A percentile compares a stretch with the other conserved stretches of the same genome.
Evolutionary conservation across 2,329 filamentous ascomycete genomes (phyloP).

Genomic region (Aureobasidium musti): DNA sequence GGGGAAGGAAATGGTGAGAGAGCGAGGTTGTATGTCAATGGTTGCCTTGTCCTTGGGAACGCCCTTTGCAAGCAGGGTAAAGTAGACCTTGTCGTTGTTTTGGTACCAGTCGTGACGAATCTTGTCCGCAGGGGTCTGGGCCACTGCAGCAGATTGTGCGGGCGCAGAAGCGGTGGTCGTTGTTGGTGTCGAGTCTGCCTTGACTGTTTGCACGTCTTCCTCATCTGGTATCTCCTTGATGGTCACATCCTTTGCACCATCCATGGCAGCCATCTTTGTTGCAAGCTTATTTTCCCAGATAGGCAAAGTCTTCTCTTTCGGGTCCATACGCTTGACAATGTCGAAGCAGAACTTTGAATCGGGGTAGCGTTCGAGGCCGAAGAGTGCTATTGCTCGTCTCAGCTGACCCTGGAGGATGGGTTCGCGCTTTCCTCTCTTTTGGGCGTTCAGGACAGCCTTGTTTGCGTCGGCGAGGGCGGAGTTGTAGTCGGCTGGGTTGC

Average conservation of each 20-base stretch:
- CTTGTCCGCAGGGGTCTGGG: conserved; percentile 56
- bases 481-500: conserved; percentile 52
- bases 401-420: conserved; percentile 80
- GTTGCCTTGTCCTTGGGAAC: conserved; percentile 59
- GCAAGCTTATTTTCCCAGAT: conserved; percentile 63
- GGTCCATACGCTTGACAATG: conserved; percentile 56
- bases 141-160: conserved; percentile 30
- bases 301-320: conserved; percentile 55
- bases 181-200: not conserved
- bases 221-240: conserved; percentile 58
- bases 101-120: conserved; percentile 72
- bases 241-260: conserved; percentile 50
- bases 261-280: conserved; percentile 53
- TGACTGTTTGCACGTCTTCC: not conserved
- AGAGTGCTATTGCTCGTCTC: conserved; percentile 73
- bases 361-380: conserved; percentile 68
- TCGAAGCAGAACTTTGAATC: conserved; percentile 72
- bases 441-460: conserved; percentile 61
- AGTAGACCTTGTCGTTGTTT: conserved; percentile 59
- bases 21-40: conserved; percentile 51
- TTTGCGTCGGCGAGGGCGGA: conserved; percentile 52
- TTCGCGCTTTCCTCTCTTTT: conserved; percentile 72
- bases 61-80: conserved; percentile 67
- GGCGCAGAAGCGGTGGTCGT: conserved; percentile 12
- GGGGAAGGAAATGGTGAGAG: conserved; percentile 62